Evolutionary conservation across 257 asterid genomes (phyloP).

Genomic region (Solanum corneliomulleri): DNA sequence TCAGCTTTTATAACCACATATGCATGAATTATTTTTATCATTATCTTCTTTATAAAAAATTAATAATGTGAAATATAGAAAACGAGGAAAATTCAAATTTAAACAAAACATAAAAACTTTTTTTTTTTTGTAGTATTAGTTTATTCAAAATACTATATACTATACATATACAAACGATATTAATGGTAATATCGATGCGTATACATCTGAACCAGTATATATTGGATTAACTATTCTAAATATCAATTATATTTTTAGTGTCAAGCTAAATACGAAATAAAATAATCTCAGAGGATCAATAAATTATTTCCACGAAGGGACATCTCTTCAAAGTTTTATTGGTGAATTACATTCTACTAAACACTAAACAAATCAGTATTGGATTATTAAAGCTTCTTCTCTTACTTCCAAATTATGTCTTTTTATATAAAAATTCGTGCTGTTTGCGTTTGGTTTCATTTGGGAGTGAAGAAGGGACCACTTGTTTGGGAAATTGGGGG

Average conservation of each 20-base stretch:
- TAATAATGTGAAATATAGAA: neutral
- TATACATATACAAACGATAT: neutral
- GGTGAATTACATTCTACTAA: neutral
- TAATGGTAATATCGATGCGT: too few relatives aligned
- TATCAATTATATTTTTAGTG: slow-evolving; percentile 13
- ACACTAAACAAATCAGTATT: neutral
- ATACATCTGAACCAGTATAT: neutral
- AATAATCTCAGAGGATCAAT: neutral
- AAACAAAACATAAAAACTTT: neutral
- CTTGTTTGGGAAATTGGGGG: neutral
- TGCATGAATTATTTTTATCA: neutral
- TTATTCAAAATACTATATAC: neutral
- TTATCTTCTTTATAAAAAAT: neutral
- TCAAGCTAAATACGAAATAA: neutral
- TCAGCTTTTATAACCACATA: neutral
- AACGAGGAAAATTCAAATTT: neutral
- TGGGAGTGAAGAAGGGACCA: slow-evolving; percentile 6
- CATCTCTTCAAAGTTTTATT: neutral
- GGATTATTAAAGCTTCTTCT: slow-evolving; percentile 6
- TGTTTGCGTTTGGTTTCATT: neutral
- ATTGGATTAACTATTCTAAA: neutral
- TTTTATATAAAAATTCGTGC: neutral
- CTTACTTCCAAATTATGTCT: neutral
- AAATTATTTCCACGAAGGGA: neutral
- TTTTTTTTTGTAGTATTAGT: neutral